phyloP scores from a whole-genome alignment of 768 basidiomycete species.

The Trametes cingulata region DNA sequence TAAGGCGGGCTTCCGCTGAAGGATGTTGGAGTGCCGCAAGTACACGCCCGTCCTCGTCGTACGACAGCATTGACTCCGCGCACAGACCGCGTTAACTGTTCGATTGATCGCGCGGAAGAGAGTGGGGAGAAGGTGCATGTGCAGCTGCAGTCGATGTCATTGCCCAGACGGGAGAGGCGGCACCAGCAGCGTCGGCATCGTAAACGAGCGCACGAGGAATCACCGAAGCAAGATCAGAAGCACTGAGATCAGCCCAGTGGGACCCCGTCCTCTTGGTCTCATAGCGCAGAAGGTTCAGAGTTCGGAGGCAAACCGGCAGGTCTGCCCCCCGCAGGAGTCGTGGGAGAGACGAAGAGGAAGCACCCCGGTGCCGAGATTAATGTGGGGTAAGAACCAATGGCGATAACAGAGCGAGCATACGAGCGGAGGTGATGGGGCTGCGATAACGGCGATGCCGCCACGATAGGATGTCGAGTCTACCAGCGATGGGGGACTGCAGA shows the following conservation, averaged over 20 bases:
- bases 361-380: constrained; percentile 19
- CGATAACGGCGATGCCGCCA: constrained; percentile 18
- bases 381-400: constrained; percentile 14
- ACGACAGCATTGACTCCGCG: background rate
- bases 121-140: background rate
- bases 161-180: background rate
- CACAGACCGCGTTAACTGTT: background rate
- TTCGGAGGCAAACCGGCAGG: constrained; percentile 1
- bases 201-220: constrained; percentile 3
- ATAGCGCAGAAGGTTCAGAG: background rate
- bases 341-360: constrained; percentile 8
- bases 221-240: constrained; percentile 12
- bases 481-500: background rate
- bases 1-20: constrained; percentile 5
- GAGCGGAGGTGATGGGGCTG: constrained; percentile 1
- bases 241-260: constrained; percentile 4
- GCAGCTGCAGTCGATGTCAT: background rate
- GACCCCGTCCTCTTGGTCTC: constrained; percentile 7
- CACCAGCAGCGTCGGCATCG: background rate
- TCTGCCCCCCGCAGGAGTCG: constrained; percentile 1
- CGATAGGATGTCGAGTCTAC: constrained; percentile 12
- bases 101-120: background rate
- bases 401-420: constrained; percentile 11
- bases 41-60: background rate
- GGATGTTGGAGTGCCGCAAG: background rate